These are phyloP conservation scores for Tothia fuscella DNA, from an alignment of 2,329 filamentous ascomycete species.

Conservation along the genomic window DNA sequence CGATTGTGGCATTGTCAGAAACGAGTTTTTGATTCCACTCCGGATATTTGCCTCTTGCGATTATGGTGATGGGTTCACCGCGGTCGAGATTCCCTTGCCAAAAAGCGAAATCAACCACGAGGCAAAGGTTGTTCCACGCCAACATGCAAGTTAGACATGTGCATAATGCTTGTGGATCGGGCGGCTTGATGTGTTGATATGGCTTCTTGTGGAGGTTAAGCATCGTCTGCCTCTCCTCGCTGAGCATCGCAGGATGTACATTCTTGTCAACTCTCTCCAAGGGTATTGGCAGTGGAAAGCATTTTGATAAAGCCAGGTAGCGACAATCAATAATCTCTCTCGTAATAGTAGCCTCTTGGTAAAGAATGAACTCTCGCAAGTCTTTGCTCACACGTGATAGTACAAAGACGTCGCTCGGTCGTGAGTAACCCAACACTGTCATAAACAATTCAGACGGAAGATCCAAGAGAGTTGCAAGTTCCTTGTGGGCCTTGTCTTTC, in stretches of 20 bases:
- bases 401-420: constrained; percentile 39
- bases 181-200: constrained; percentile 40
- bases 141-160: constrained; percentile 45
- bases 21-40: constrained; percentile 40
- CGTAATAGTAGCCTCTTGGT: constrained; percentile 34
- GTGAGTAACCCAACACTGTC: constrained; percentile 34
- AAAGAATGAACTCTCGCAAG: constrained; percentile 32
- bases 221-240: constrained; percentile 30
- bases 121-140: constrained; percentile 44
- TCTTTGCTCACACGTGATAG: constrained; percentile 32
- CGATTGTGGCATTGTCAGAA: constrained; percentile 30
- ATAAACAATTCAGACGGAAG: constrained; percentile 43
- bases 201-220: constrained; percentile 36
- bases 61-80: constrained; percentile 40
- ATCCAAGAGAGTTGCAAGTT: constrained; percentile 28
- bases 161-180: constrained; percentile 38
- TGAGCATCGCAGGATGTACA: constrained; percentile 27
- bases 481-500: constrained; percentile 23
- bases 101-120: constrained; percentile 44
- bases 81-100: constrained; percentile 42
- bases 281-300: constrained; percentile 39
- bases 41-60: constrained; percentile 35
- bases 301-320: constrained; percentile 39
- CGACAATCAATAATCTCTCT: constrained; percentile 32
- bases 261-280: constrained; percentile 29